Conservation (phyloP, 352 stramenopile species). For the Hyphochytrium catenoides region DNA sequence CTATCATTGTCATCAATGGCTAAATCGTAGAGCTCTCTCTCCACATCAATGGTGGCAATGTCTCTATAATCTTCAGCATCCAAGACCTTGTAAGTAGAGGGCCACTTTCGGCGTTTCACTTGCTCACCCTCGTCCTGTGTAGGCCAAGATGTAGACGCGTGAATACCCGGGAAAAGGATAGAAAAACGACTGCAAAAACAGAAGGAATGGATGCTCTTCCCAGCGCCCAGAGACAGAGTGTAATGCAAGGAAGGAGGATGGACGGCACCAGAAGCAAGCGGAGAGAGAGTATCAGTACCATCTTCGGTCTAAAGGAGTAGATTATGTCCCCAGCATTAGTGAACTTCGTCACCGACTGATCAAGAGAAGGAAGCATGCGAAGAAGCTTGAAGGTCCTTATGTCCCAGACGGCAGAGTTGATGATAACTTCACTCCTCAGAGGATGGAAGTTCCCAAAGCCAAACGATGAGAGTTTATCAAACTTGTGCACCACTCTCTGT, state of each 20-base stretch:
- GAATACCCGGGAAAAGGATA: too few relatives aligned
- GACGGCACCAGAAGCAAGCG: constrained; percentile 6
- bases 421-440: constrained; percentile 59
- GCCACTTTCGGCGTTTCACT: background rate
- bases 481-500: constrained; percentile 49
- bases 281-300: too few relatives aligned
- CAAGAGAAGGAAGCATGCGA: constrained; percentile 53
- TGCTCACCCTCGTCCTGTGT: too few relatives aligned
- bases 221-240: background rate
- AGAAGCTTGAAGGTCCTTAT: constrained; percentile 51
- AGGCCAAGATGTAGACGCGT: too few relatives aligned
- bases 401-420: constrained; percentile 70
- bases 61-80: constrained; percentile 53
- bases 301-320: too few relatives aligned
- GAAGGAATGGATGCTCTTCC: too few relatives aligned
- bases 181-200: too few relatives aligned
- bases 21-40: constrained; percentile 43
- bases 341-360: constrained; percentile 53
- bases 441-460: constrained; percentile 58
- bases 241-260: background rate
- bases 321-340: constrained; percentile 32
- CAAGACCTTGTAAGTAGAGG: constrained; percentile 15
- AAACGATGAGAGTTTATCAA: constrained; percentile 61
- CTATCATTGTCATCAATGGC: constrained; percentile 31
- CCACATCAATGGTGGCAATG: constrained; percentile 49